These are phyloP conservation scores for Calocera viscosa DNA, from an alignment of 768 basidiomycete genomes.

Conservation along the genomic window DNA sequence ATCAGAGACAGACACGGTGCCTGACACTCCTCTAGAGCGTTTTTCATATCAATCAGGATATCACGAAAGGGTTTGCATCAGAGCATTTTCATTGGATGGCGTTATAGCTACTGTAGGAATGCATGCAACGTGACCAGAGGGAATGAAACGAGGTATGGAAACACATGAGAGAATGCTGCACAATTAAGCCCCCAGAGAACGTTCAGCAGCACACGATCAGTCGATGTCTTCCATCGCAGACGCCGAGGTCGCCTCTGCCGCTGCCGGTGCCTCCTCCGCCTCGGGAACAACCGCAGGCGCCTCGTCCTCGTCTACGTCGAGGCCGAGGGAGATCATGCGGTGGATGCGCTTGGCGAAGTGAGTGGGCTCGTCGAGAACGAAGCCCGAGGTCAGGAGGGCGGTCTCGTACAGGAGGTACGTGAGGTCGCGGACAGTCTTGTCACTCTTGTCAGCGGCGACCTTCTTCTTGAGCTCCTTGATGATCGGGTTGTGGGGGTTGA, in stretches of 20 bases:
- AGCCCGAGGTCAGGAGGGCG: slow-evolving; percentile 85
- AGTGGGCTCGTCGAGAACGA: slow-evolving; percentile 89
- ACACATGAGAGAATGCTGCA: background rate
- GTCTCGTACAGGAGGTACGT: slow-evolving; percentile 96
- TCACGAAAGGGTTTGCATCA: background rate
- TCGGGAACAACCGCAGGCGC: slow-evolving; percentile 42
- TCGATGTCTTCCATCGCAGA: slow-evolving; percentile 93
- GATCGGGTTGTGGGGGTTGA: slow-evolving; percentile 85
- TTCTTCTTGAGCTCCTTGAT: slow-evolving; percentile 93
- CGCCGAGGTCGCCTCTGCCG: slow-evolving; percentile 39
- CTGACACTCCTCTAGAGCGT: too few species aligned
- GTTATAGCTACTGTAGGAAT: background rate
- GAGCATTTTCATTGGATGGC: background rate
- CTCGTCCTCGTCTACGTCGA: slow-evolving; percentile 77
- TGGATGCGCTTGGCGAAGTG: slow-evolving; percentile 93
- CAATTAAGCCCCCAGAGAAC: background rate
- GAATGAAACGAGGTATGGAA: background rate
- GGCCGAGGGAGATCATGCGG: slow-evolving; percentile 89
- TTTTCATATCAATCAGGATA: too few species aligned
- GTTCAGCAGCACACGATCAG: background rate
- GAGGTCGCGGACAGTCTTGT: slow-evolving; percentile 95
- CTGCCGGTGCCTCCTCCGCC: slow-evolving; percentile 24
- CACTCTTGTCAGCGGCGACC: slow-evolving; percentile 92
- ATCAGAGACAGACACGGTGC: too few species aligned
- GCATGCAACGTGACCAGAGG: slow-evolving; percentile 5